A percentile compares a stretch with the other conserved stretches of the same genome.
Conservation (phyloP, 352 stramenopile genomes). For the Globisporangium acanthophoron region DNA sequence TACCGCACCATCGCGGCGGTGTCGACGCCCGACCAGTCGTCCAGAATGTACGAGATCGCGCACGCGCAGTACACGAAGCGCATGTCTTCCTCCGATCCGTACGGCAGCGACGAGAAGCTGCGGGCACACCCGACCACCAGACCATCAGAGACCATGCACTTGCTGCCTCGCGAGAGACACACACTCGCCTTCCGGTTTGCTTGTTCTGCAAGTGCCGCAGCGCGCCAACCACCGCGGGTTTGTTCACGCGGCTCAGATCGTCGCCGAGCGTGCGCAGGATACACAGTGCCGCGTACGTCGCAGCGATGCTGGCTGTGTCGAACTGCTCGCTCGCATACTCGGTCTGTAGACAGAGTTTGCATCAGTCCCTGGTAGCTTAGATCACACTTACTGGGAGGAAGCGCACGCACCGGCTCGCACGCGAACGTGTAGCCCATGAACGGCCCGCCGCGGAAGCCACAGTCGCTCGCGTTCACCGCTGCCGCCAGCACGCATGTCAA, state of each 20-base stretch:
- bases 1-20: conserved; percentile 60
- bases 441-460: conserved; percentile 62
- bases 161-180: background rate
- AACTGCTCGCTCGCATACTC: conserved; percentile 69
- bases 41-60: conserved; percentile 81
- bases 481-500: background rate
- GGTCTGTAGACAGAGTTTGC: conserved; percentile 10
- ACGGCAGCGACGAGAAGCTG: conserved; percentile 67
- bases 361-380: background rate
- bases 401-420: conserved; percentile 23
- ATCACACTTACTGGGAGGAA: background rate
- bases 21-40: conserved; percentile 83
- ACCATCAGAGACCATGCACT: background rate
- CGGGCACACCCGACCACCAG: background rate
- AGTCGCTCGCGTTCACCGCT: conserved; percentile 65
- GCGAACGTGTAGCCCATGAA: conserved; percentile 63
- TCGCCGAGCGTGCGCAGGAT: conserved; percentile 85
- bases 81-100: conserved; percentile 84
- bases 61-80: conserved; percentile 87
- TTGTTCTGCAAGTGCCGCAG: conserved; percentile 76
- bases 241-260: conserved; percentile 72
- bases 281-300: conserved; percentile 77
- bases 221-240: conserved; percentile 49
- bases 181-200: conserved; percentile 47
- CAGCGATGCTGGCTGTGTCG: conserved; percentile 82